Conservation (phyloP, 768 basidiomycete species). For the Rhizopogon vesiculosus region DNA sequence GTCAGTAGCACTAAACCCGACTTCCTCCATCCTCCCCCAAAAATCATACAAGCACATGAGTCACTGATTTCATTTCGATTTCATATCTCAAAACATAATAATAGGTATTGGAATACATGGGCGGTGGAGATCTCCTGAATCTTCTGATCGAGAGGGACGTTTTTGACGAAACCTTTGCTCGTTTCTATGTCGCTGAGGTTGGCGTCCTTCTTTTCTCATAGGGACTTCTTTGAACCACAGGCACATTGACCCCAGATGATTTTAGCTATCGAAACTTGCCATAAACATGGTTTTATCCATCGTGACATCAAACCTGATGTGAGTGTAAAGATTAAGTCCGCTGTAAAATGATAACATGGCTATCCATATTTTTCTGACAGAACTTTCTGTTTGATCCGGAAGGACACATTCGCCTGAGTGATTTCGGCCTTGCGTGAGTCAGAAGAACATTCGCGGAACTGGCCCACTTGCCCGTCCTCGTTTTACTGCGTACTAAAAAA, state of each 20-base stretch:
- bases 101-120: slow-evolving; percentile 92
- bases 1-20: slow-evolving; percentile 47
- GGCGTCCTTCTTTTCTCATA: slow-evolving; percentile 15
- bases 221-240: slow-evolving; percentile 13
- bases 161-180: slow-evolving; percentile 86
- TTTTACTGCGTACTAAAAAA: slow-evolving; percentile 15
- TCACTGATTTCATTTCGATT: slow-evolving; percentile 52
- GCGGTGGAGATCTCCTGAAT: slow-evolving; percentile 94
- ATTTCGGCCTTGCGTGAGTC: slow-evolving; percentile 93
- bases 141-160: slow-evolving; percentile 89
- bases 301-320: slow-evolving; percentile 96
- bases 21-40: slow-evolving; percentile 10
- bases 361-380: slow-evolving; percentile 36
- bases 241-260: slow-evolving; percentile 66
- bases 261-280: slow-evolving; percentile 88
- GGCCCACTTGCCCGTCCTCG: slow-evolving; percentile 6
- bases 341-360: slow-evolving; percentile 17
- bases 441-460: slow-evolving; percentile 21
- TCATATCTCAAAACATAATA: slow-evolving; percentile 32
- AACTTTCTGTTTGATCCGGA: slow-evolving; percentile 94
- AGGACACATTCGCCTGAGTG: slow-evolving; percentile 92
- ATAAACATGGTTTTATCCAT: slow-evolving; percentile 95
- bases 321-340: slow-evolving; percentile 30
- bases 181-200: slow-evolving; percentile 95
- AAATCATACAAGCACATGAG: slow-evolving; percentile 22